Percentiles rank a stretch among this genome's conserved stretches.
These are phyloP conservation scores for Thalassiosira livingstoniorum DNA, from an alignment of 352 stramenopile species.

Conservation along the genomic window DNA sequence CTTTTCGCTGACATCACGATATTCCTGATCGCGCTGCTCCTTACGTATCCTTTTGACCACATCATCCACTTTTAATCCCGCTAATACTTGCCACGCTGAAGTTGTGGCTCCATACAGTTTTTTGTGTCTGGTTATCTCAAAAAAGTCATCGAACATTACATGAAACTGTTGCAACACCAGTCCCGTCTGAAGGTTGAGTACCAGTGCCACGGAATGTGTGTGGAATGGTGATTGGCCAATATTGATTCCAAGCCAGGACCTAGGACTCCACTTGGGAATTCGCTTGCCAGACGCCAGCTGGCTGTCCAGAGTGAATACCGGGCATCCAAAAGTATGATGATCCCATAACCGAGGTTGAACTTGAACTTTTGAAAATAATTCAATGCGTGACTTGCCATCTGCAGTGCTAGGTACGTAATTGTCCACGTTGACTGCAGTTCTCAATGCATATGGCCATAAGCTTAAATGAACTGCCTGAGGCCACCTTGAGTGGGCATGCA, in stretches of 20 bases:
- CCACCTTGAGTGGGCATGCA: constrained; percentile 52
- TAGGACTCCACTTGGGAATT: constrained; percentile 27
- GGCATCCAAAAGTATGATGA: constrained; percentile 50
- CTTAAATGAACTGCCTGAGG: constrained; percentile 32
- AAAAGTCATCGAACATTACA: constrained; percentile 32
- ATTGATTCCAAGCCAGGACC: constrained; percentile 9
- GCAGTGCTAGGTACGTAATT: constrained; percentile 28
- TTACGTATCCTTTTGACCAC: neutral
- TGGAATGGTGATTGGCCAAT: constrained; percentile 29
- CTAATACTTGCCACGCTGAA: constrained; percentile 1
- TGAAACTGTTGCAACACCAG: constrained; percentile 47
- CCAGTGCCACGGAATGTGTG: constrained; percentile 40
- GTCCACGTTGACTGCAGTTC: constrained; percentile 38
- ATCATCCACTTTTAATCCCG: neutral
- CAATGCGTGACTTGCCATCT: constrained; percentile 13
- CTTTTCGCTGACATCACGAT: too few relatives aligned
- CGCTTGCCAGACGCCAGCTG: constrained; percentile 3
- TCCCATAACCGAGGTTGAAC: constrained; percentile 17
- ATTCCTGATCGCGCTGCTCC: too few relatives aligned
- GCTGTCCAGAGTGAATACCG: constrained; percentile 41
- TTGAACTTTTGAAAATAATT: constrained; percentile 42
- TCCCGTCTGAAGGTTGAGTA: constrained; percentile 43
- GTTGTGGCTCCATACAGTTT: constrained; percentile 12
- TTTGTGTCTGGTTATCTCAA: constrained; percentile 17
- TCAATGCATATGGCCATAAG: constrained; percentile 63